Percentiles rank a stretch among this genome's conserved stretches.
Conservation (phyloP, 768 basidiomycete species). For the Pleurotus ostreatus region DNA sequence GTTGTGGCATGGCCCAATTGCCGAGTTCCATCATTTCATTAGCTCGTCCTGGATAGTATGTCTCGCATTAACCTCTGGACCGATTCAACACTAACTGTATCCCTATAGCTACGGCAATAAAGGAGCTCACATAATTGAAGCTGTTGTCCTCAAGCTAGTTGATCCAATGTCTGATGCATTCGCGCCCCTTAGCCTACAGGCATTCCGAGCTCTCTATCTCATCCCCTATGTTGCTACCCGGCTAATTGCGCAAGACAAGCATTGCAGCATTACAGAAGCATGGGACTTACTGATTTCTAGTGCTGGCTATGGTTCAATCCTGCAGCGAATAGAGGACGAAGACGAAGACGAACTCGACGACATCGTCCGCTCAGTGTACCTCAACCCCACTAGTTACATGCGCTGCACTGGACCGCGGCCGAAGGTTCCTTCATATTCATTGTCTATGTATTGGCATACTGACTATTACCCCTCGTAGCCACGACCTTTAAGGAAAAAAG, state of each 20-base stretch:
- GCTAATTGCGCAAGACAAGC: conserved; percentile 2
- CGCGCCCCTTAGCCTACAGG: not conserved
- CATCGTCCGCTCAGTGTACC: not conserved
- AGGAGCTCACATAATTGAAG: conserved; percentile 1
- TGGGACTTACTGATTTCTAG: conserved; percentile 3
- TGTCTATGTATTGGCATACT: no score
- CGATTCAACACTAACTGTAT: not conserved
- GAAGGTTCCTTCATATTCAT: no score
- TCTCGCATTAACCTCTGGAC: not conserved
- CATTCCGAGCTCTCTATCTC: not conserved
- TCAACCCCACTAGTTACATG: not conserved
- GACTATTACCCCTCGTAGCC: no score
- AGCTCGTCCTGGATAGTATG: not conserved
- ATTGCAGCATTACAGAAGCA: not conserved
- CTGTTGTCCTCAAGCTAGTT: not conserved
- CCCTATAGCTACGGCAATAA: conserved; percentile 6
- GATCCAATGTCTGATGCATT: not conserved
- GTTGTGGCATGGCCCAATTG: not conserved
- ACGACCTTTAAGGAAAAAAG: no score
- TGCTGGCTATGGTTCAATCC: not conserved
- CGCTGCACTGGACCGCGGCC: no score
- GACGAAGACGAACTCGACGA: conserved; percentile 7
- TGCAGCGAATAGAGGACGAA: conserved; percentile 1
- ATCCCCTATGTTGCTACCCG: conserved; percentile 1
- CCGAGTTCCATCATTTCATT: not conserved